Base-by-base conservation (phyloP, 805 yeast genomes). In the Yamadazyma philogaea region DNA sequence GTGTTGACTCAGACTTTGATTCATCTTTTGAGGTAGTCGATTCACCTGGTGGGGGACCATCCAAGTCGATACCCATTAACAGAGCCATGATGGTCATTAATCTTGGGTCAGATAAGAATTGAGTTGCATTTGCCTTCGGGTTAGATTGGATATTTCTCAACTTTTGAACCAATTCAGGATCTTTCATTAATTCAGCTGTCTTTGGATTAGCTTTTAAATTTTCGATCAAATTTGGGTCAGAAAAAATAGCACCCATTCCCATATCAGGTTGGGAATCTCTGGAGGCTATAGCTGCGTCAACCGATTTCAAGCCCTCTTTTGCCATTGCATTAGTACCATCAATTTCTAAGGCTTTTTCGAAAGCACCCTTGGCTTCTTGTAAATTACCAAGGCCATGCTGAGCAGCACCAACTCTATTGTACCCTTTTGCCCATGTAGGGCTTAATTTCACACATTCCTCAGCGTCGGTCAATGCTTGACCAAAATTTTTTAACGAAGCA, bases 351-450 rank as follows among this genome's bases (percentile, higher is more conserved):
- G 96, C 95, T 61, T 84, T 83, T 50, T 80, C 70, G 65, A 88
- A 91, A 19, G 84, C 72, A 20, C 64, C 63, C 52, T 77, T 78
- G 35, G 98, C 93, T 17, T 78, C 85, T 22, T 85, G 89, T 38
- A 82, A 75, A 46, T 86, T 77, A 14, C 88, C 88, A 46, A 85
- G 70, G n/a, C 99, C 99, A 56, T 74, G 83, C 38, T 83, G 79
- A 24, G 99, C 99, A 50, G 97, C 90, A 46, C 87, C 99, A 28
- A 85, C 84, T 66, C 99, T 82, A 57, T 82, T 85, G 72, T 85
- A 87, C 37, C 98, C 99, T 67, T 93, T 93, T 17, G 96, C 89
- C 98, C 98, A 93, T 2, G 83, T 51, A 12, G 89, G 82, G 50
- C 86, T 87, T 66, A 89, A 81, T 55, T 78, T 75, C 41, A 85